Evolutionary conservation across 1,284 basidiomycete genomes (phyloP).

Genomic region (Apiotrichum sp.): DNA sequence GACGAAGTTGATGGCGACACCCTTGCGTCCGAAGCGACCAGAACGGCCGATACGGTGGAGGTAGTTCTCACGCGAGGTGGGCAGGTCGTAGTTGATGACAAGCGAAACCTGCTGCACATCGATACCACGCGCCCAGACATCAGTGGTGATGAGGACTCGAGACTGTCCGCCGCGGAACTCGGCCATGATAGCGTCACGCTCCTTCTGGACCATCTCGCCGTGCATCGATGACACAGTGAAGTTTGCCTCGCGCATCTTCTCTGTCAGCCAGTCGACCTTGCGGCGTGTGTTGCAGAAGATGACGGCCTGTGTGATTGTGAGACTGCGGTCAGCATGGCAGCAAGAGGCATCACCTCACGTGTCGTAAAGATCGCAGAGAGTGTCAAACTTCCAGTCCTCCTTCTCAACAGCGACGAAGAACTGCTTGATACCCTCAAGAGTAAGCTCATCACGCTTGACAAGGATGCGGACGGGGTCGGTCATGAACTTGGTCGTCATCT

Average conservation of each 20-base stretch:
- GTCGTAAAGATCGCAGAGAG: constrained; percentile 95
- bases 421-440: constrained; percentile 98
- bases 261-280: constrained; percentile 99
- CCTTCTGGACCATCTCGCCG: constrained; percentile 98
- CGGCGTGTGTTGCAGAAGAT: constrained; percentile 99
- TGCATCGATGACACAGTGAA: constrained; percentile 93
- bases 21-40: constrained; percentile 88
- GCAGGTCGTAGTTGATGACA: constrained; percentile 97
- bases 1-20: constrained; percentile 40
- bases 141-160: constrained; percentile 86
- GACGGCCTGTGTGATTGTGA: constrained; percentile 98
- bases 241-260: constrained; percentile 95
- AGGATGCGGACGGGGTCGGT: constrained; percentile 92
- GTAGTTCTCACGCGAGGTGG: constrained; percentile 90
- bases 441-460: constrained; percentile 99
- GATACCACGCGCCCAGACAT: constrained; percentile 98
- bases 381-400: constrained; percentile 99
- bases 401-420: constrained; percentile 99
- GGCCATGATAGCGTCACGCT: constrained; percentile 97
- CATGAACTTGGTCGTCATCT: constrained; percentile 99
- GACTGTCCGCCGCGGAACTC: constrained; percentile 94
- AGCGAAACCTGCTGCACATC: constrained; percentile 98
- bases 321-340: constrained; percentile 28
- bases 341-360: constrained; percentile 50
- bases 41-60: constrained; percentile 95